A percentile compares a stretch with the other conserved stretches of the same genome.
Conservation (phyloP, 768 basidiomycete genomes). For the Candolleomyces eurysporus region DNA sequence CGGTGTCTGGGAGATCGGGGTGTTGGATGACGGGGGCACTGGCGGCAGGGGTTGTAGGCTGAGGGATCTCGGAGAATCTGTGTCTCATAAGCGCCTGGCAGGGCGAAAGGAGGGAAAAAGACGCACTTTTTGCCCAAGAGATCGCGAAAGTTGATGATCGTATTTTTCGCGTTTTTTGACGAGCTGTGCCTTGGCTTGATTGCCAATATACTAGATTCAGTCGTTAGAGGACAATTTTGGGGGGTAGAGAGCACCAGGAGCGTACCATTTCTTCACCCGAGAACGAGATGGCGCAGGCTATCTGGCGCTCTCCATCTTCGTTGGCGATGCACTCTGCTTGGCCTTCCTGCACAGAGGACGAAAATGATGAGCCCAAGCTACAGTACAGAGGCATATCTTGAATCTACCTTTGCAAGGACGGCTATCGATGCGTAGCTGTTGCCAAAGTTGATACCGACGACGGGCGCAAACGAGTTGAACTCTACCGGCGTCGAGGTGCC, state of each 20-base stretch:
- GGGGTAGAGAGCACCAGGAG: constrained; percentile 13
- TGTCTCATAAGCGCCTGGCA: constrained; percentile 23
- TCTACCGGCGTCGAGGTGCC: constrained; percentile 18
- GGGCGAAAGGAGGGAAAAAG: not conserved
- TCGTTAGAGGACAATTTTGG: constrained; percentile 10
- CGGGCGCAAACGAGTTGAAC: constrained; percentile 46
- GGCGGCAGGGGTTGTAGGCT: constrained; percentile 40
- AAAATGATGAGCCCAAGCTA: not conserved
- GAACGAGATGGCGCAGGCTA: constrained; percentile 91
- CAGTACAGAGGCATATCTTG: not conserved
- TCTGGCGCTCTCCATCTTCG: constrained; percentile 97
- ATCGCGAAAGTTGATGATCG: constrained; percentile 93
- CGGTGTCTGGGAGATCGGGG: constrained; percentile 63
- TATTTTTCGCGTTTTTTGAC: constrained; percentile 92
- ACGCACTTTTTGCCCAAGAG: constrained; percentile 87
- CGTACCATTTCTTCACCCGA: constrained; percentile 87
- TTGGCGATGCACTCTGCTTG: constrained; percentile 95
- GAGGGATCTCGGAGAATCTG: constrained; percentile 76
- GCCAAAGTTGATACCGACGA: constrained; percentile 95
- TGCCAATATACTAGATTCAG: constrained; percentile 84
- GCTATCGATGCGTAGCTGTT: constrained; percentile 95
- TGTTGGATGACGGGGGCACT: constrained; percentile 80
- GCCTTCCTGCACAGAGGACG: constrained; percentile 60
- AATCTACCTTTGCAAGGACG: constrained; percentile 84
- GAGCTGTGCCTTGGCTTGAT: constrained; percentile 89